Base-by-base conservation (phyloP, 177 flowering plant genomes). In the Vitis hybrid region DNA sequence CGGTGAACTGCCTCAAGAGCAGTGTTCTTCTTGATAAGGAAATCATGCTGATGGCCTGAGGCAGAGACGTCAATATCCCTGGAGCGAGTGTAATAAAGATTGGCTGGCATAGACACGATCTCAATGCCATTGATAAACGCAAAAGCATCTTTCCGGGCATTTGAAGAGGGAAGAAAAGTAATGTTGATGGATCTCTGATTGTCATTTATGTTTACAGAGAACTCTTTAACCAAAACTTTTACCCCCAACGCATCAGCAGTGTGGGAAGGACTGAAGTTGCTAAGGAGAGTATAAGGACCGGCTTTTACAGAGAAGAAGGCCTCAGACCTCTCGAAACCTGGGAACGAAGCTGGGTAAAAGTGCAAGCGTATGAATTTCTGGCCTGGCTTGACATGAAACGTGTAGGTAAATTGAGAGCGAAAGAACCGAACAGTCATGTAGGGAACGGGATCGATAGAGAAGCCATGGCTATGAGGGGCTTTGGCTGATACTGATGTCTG, bases 61-160 rank as follows among this genome's bases (percentile, higher is more conserved):
- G 46, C 0, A 35, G 46, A 35, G 46, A 35, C 60, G 10, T 16
- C 24, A 19, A 14, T n/a, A n/a, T 19, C n/a, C 30, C 60, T 1
- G 27, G 16, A 2, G 15, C 46, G 10, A 1, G 15, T 46, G 67
- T 67, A 62, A 16, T 77, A 79, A 2, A 81, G 66, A 18, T 68
- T 14, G 11, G 15, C 2, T 2, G 83, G 81, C 78, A 78, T 71
- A 30, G 83, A 78, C 1, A 81, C 73, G 7, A 81, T 48, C 49
- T 81, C 81, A 54, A 81, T 78, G 24, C 65, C 73, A 56, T 78
- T 81, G 24, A 81, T 52, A 52, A 81, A 78, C 3, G 75, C 81
- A 16, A 49, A 75, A 0, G 64, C 10, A 35, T 60, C 60, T 1
- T 11, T 3, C 3, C 56, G 15, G 54, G 18, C 3, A 12, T 32